A percentile compares a stretch with the other conserved stretches of the same genome.
These are phyloP conservation scores for Leptomonas seymouri DNA, from an alignment of 208 protist genomes.

Conservation along the genomic window DNA sequence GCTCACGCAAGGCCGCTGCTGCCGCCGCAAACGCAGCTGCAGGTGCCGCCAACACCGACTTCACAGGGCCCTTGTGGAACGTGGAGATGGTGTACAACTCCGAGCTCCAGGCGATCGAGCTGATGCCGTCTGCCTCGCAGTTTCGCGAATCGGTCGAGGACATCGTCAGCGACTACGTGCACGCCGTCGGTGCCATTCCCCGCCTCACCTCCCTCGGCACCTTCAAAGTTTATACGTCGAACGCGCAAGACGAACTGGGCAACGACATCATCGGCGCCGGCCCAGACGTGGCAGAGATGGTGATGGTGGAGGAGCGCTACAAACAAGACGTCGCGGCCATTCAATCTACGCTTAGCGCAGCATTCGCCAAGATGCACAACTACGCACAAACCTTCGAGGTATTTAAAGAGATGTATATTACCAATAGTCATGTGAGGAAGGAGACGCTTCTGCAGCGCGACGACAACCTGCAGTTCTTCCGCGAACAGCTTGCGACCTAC, in stretches of 20 bases:
- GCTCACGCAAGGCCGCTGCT: slow-evolving; percentile 7
- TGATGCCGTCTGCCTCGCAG: slow-evolving; percentile 68
- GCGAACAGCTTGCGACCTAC: slow-evolving; percentile 82
- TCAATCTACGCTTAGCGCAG: slow-evolving; percentile 56
- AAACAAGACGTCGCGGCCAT: slow-evolving; percentile 78
- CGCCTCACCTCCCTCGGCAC: slow-evolving; percentile 82
- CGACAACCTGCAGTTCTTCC: slow-evolving; percentile 87
- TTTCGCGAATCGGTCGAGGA: slow-evolving; percentile 88
- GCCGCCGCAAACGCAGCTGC: neutral
- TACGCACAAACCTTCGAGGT: slow-evolving; percentile 84
- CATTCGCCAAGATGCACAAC: slow-evolving; percentile 81
- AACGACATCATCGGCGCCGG: slow-evolving; percentile 62
- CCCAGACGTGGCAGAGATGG: slow-evolving; percentile 91
- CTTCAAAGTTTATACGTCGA: slow-evolving; percentile 92
- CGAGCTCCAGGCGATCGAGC: slow-evolving; percentile 63
- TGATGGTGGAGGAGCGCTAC: slow-evolving; percentile 89
- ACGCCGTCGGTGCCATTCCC: slow-evolving; percentile 82
- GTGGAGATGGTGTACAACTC: slow-evolving; percentile 85
- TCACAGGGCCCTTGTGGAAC: slow-evolving; percentile 74
- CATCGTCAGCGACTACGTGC: slow-evolving; percentile 90
- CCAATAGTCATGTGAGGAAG: slow-evolving; percentile 77
- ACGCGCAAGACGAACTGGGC: slow-evolving; percentile 68
- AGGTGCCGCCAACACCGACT: slow-evolving; percentile 19
- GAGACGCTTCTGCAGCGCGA: slow-evolving; percentile 55
- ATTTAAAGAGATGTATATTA: slow-evolving; percentile 90